Percentiles rank a stretch among this genome's conserved stretches.
Conservation (phyloP, 352 stramenopile genomes). For the Globisporangium nodosum region DNA sequence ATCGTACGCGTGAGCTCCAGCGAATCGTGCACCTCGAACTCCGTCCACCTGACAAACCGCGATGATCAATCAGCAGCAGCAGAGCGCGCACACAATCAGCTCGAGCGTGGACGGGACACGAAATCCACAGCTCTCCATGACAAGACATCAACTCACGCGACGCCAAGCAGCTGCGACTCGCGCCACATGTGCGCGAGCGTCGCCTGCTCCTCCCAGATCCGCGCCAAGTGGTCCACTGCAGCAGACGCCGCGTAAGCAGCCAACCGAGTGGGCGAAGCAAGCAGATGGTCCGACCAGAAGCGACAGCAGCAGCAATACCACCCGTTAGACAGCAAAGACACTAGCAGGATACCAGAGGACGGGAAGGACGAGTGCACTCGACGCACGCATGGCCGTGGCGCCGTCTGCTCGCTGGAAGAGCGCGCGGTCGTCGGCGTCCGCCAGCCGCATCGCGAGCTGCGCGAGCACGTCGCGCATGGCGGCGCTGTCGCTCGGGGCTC, state of each 20-base stretch:
- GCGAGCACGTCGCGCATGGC: constrained; percentile 38
- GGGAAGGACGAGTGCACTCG: background rate
- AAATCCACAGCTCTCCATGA: too few species aligned
- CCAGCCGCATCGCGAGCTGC: constrained; percentile 51
- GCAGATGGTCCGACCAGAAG: background rate
- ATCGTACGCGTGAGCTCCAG: constrained; percentile 42
- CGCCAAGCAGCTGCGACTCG: constrained; percentile 27
- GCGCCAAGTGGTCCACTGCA: constrained; percentile 52
- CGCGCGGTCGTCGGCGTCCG: constrained; percentile 40
- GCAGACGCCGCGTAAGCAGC: background rate
- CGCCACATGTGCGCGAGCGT: constrained; percentile 33
- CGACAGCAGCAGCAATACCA: background rate
- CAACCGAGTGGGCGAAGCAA: background rate
- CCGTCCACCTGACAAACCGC: constrained; percentile 21
- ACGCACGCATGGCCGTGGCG: constrained; percentile 38
- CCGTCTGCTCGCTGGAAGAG: constrained; percentile 55
- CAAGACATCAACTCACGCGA: constrained; percentile 10
- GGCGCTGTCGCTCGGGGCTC: constrained; percentile 18
- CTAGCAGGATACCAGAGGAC: background rate
- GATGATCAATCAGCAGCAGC: background rate
- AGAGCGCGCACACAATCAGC: too few species aligned
- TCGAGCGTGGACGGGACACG: too few species aligned
- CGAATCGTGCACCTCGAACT: constrained; percentile 46
- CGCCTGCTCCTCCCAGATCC: constrained; percentile 52
- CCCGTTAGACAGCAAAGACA: background rate